Conservation (phyloP, 2,329 filamentous ascomycete genomes). For the Aspergillus versicolor region DNA sequence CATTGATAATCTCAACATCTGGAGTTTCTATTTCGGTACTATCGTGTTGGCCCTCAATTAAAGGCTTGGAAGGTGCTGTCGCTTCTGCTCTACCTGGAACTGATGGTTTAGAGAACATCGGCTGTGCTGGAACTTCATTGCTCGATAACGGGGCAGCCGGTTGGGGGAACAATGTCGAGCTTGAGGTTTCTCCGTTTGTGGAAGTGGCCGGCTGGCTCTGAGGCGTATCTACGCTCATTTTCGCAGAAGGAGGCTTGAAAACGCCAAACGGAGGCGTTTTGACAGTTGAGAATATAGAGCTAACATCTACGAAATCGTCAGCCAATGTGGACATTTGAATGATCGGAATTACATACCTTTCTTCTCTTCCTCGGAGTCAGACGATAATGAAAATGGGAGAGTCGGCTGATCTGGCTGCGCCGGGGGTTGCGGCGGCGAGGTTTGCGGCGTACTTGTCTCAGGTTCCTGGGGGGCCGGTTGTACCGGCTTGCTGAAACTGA, state of each 20-base stretch:
- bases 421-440: not conserved
- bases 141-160: not conserved
- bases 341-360: constrained; percentile 12
- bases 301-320: constrained; percentile 6
- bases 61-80: not conserved
- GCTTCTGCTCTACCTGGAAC: not conserved
- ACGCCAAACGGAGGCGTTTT: not conserved
- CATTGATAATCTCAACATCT: not conserved
- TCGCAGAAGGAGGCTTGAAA: not conserved
- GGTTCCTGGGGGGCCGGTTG: not conserved
- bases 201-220: not conserved
- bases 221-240: not conserved
- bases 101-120: not conserved
- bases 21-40: not conserved
- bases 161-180: not conserved
- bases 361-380: constrained; percentile 5
- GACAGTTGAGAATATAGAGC: constrained; percentile 1
- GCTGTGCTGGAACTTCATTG: not conserved
- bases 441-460: not conserved
- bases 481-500: constrained; percentile 7
- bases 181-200: not conserved
- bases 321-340: not conserved
- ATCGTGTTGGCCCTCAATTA: not conserved
- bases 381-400: not conserved
- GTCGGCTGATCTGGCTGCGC: constrained; percentile 2